Evolutionary conservation across 73 alveolate genomes (phyloP).

Genomic region (Paramecium caudatum): DNA sequence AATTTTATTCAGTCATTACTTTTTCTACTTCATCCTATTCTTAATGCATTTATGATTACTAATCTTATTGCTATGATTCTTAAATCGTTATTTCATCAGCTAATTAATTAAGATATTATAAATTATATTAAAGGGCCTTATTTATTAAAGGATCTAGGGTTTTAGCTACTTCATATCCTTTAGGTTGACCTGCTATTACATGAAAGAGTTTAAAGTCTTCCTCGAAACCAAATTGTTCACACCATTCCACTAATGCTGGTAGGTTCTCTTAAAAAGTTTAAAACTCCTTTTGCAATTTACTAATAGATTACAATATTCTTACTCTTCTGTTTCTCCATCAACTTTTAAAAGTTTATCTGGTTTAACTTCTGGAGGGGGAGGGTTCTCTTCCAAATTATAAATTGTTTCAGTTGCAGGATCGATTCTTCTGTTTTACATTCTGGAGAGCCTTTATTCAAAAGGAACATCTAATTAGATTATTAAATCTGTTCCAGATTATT

Average conservation of each 20-base stretch:
- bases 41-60: neutral
- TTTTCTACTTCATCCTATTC: slow-evolving; percentile 17
- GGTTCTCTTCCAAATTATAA: slow-evolving; percentile 55
- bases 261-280: neutral
- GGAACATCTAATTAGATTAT: slow-evolving; percentile 50
- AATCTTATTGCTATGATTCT: neutral
- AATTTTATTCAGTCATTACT: neutral
- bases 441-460: neutral
- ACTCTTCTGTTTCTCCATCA: slow-evolving; percentile 62
- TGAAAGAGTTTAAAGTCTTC: neutral
- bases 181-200: neutral
- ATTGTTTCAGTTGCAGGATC: slow-evolving; percentile 37
- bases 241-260: neutral
- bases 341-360: slow-evolving; percentile 30
- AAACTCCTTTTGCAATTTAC: slow-evolving; percentile 29
- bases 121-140: neutral
- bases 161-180: slow-evolving; percentile 46
- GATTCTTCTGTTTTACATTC: slow-evolving; percentile 40
- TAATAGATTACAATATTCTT: neutral
- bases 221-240: slow-evolving; percentile 23
- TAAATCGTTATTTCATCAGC: neutral
- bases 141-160: neutral
- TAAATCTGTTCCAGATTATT: slow-evolving; percentile 41
- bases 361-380: slow-evolving; percentile 62
- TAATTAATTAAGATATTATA: neutral